Base-by-base conservation (phyloP, 2,329 filamentous ascomycete genomes). In the Macroventuria anomochaeta region DNA sequence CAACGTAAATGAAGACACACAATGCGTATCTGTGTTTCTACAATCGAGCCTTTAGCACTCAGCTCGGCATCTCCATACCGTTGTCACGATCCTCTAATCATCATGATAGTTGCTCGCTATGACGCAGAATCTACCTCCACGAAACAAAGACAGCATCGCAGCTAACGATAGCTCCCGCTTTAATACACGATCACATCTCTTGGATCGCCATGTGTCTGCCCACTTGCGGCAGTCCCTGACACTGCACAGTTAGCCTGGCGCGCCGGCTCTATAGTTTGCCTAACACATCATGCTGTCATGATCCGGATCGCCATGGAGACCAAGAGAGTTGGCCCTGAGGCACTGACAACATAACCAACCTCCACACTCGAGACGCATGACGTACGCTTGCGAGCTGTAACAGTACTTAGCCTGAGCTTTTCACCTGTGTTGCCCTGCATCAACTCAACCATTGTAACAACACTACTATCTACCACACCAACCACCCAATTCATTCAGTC, bases 261-360 rank as follows among this genome's bases (percentile, higher is more conserved):
- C 37, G 25, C 44, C 25, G 38, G 37, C 21, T 11, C 26, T 47
- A 31, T 8, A 20, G 33, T 46, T 25, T n/a, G 18, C 13, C 36
- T 33, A 50, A 29, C 23, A 47, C 46, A 50, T 57, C 38, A 65
- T 68, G 63, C 36, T 66, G 63, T 68, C 65, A 67, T 62, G 37
- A 53, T 25, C 39, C 40, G 36, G 32, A 46, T 53, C 36, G 21
- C 42, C 43, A 53, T 51, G 36, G 51, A 48, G 25, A 52, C 25
- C 25, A 37, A 40, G 38, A 48, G 47, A 29, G 23, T 7, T 25
- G 20, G 29, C 46, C 12, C 28, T 31, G 11, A 39, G 51, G 39
- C 29, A 55, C 13, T 40, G 40, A 46, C 39, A 32, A 34, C 18
- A 34, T 44, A 44, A 13, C 11, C 15, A 31, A 23, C n/a, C 23